Evolutionary conservation across 2,329 filamentous ascomycete species (phyloP).

Genomic region (Proliferodiscus dingleyae): DNA sequence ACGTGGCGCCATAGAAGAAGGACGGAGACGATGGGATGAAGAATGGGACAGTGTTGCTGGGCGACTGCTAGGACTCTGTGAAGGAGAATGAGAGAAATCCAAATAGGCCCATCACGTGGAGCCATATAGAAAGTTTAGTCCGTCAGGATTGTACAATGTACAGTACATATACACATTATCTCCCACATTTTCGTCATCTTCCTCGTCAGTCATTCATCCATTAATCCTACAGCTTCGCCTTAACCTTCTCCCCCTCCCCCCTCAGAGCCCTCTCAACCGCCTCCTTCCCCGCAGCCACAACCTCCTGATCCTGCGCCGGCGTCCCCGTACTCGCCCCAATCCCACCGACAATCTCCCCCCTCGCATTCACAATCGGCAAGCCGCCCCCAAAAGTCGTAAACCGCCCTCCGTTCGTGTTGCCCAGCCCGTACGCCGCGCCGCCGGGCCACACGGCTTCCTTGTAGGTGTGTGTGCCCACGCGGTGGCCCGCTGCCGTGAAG

Average conservation of each 20-base stretch:
- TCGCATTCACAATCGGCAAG: conserved; percentile 41
- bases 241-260: conserved; percentile 33
- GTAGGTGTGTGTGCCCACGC: conserved; percentile 46
- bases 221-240: conserved; percentile 36
- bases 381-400: conserved; percentile 52
- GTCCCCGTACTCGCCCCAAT: conserved; percentile 51
- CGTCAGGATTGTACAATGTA: no score
- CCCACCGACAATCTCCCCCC: conserved; percentile 47
- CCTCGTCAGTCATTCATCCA: not conserved
- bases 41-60: conserved; percentile 87
- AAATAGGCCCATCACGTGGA: not conserved
- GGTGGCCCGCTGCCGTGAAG: conserved; percentile 52
- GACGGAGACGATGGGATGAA: conserved; percentile 76
- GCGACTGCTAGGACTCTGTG: conserved; percentile 54
- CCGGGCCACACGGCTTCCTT: conserved; percentile 38
- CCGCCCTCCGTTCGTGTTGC: conserved; percentile 46
- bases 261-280: conserved; percentile 34
- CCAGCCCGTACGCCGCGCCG: conserved; percentile 30
- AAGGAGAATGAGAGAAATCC: conserved; percentile 14
- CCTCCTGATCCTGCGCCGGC: conserved; percentile 49
- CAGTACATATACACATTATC: no score
- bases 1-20: conserved; percentile 68
- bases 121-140: no score
- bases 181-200: not conserved
- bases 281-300: conserved; percentile 47